Base-by-base conservation (phyloP, 2,329 filamentous ascomycete genomes). In the Colletotrichum eremochloae region DNA sequence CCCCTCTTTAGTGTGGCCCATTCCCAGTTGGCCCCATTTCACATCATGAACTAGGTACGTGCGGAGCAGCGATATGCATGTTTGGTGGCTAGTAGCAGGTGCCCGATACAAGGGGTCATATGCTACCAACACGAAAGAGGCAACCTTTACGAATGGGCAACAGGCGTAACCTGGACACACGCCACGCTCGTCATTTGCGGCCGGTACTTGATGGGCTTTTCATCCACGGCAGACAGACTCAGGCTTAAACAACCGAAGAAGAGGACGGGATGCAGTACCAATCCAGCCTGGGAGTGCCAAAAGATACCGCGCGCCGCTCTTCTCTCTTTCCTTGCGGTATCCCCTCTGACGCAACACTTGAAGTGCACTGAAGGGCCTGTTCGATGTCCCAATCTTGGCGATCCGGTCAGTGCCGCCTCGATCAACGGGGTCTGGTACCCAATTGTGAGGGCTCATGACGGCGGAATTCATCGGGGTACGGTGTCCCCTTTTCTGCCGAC, bases 101-200 rank as follows among this genome's bases (percentile, higher is more conserved):
- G 57, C n/a, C 24, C 14, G 40, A 38, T 12, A 18, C 57, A 33
- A 53, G 36, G 15, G 48, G 55, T 56, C 36, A 48, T 56, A 52
- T 52, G 66, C 64, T 61, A 52, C 70, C 60, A 70, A 40, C 61
- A 53, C 70, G 64, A 42, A 72, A 72, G 38, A 50, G 70, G 70
- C 20, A 72, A 72, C 70, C 55, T 62, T 72, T 72, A 72, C 70
- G 70, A 72, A 65, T 38, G 46, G 53, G 40, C 46, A 50, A 33
- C 65, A 63, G 66, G 58, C 57, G 46, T 64, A 40, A 60, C 55
- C 66, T 38, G 61, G 46, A 14, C 15, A 65, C 33, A 61, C 7
- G 40, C 46, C 55, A 38, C 56, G 40, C 50, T 44, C 55, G 48
- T 42, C 55, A 61, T 70, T 31, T 52, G 66, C 46, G 29, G 48